Conservation (phyloP, 192 early-diverging fungal genomes). For the Backusella parvicylindrica region DNA sequence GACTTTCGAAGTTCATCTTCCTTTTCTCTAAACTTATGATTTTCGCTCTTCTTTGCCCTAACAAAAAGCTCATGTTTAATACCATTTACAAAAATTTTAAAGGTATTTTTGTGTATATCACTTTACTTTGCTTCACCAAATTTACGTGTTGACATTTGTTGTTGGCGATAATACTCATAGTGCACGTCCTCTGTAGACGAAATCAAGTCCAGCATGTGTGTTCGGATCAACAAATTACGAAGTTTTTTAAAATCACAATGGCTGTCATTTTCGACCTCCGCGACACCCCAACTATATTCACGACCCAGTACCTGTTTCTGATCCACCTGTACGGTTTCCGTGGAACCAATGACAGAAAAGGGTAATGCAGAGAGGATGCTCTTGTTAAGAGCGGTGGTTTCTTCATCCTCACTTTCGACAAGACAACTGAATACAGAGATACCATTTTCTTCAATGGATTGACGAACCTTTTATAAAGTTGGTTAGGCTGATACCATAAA, state of each 20-base stretch:
- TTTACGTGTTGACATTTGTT: constrained; percentile 87
- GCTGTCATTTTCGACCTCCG: constrained; percentile 94
- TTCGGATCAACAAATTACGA: constrained; percentile 84
- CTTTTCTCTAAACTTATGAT: constrained; percentile 97
- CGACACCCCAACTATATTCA: constrained; percentile 88
- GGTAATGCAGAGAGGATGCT: constrained; percentile 88
- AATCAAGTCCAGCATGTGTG: constrained; percentile 97
- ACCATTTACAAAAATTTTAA: too few species aligned
- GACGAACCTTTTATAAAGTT: constrained; percentile 56
- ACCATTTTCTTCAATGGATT: constrained; percentile 78
- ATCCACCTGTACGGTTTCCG: constrained; percentile 80
- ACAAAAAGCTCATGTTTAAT: too few species aligned
- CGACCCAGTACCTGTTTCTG: constrained; percentile 87
- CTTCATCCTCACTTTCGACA: constrained; percentile 76
- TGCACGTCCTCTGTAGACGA: constrained; percentile 91
- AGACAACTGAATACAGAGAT: constrained; percentile 80
- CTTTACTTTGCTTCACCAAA: constrained; percentile 81
- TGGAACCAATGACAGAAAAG: constrained; percentile 93
- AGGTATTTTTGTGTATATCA: too few species aligned
- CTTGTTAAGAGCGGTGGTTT: constrained; percentile 72
- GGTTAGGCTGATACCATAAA: too few species aligned
- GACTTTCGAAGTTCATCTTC: constrained; percentile 94
- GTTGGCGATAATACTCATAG: constrained; percentile 90
- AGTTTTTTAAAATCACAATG: constrained; percentile 97
- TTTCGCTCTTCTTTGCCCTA: constrained; percentile 72